These are phyloP conservation scores for Kickxella alabastrina DNA, from an alignment of 192 early-diverging fungal genomes.

Conservation along the genomic window DNA sequence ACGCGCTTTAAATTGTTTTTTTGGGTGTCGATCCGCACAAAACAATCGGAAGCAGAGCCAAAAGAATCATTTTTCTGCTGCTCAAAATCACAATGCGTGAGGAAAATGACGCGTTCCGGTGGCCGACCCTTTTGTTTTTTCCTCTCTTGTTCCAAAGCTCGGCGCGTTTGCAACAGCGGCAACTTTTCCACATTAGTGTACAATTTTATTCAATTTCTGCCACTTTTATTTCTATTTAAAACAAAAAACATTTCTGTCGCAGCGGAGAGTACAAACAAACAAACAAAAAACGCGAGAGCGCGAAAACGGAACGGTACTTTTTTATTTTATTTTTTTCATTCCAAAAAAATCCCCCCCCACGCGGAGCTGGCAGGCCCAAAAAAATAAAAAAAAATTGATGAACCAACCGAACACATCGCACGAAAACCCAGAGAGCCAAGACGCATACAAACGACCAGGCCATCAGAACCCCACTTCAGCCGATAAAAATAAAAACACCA, in stretches of 20 bases:
- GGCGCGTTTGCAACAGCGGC: too few relatives aligned
- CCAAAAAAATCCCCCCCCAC: neutral
- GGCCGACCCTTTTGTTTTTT: too few relatives aligned
- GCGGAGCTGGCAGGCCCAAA: neutral
- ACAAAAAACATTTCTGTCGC: neutral
- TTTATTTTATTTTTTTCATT: neutral
- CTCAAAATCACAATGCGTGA: too few relatives aligned
- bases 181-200: too few relatives aligned
- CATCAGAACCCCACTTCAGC: constrained; percentile 38
- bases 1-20: too few relatives aligned
- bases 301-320: neutral
- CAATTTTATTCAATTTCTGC: too few relatives aligned
- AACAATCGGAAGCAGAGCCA: too few relatives aligned
- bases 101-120: too few relatives aligned
- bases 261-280: neutral
- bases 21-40: too few relatives aligned
- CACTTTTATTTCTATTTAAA: too few relatives aligned
- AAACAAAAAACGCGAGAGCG: neutral
- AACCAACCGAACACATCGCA: constrained; percentile 25
- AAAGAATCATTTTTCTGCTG: too few relatives aligned
- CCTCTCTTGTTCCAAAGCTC: too few relatives aligned
- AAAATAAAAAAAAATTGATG: constrained; percentile 14
- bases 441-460: constrained; percentile 44
- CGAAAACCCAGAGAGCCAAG: constrained; percentile 32
- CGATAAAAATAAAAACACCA: constrained; percentile 26